phyloP scores from a whole-genome alignment of 1,284 basidiomycete genomes.

The Naganishia sp. region DNA sequence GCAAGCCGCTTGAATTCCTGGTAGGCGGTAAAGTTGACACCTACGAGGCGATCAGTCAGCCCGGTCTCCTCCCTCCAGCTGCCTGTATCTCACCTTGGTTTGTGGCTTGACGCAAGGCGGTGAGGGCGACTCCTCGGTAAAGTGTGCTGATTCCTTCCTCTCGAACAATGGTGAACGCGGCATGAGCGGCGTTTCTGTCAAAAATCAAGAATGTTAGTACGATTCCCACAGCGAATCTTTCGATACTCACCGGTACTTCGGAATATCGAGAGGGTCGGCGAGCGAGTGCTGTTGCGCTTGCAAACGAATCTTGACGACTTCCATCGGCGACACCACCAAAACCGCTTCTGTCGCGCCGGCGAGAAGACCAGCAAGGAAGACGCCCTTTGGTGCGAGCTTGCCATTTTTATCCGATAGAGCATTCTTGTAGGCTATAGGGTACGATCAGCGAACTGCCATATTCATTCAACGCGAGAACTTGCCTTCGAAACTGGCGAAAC shows the following conservation, averaged over 20 bases:
- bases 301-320: conserved; percentile 97
- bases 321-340: conserved; percentile 95
- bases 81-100: conserved; percentile 74
- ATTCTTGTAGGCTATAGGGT: conserved; percentile 68
- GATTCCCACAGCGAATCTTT: not conserved
- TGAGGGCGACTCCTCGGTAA: conserved; percentile 90
- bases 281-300: conserved; percentile 98
- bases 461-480: conserved; percentile 32
- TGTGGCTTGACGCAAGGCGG: conserved; percentile 93
- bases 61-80: not conserved
- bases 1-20: conserved; percentile 90
- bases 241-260: conserved; percentile 69
- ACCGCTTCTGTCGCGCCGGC: conserved; percentile 95
- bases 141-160: conserved; percentile 87
- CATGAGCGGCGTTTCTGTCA: conserved; percentile 71
- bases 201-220: too few relatives aligned
- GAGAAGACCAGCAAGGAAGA: conserved; percentile 84
- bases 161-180: conserved; percentile 89
- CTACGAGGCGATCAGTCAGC: conserved; percentile 45
- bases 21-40: conserved; percentile 98
- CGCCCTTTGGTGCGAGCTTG: conserved; percentile 57
- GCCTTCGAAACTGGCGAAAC: conserved; percentile 94
- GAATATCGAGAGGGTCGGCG: conserved; percentile 90
- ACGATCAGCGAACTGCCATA: not conserved
- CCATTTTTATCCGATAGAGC: conserved; percentile 23